Conservation (phyloP, 2,329 filamentous ascomycete species). For the Ophioceras dolichostomum region DNA sequence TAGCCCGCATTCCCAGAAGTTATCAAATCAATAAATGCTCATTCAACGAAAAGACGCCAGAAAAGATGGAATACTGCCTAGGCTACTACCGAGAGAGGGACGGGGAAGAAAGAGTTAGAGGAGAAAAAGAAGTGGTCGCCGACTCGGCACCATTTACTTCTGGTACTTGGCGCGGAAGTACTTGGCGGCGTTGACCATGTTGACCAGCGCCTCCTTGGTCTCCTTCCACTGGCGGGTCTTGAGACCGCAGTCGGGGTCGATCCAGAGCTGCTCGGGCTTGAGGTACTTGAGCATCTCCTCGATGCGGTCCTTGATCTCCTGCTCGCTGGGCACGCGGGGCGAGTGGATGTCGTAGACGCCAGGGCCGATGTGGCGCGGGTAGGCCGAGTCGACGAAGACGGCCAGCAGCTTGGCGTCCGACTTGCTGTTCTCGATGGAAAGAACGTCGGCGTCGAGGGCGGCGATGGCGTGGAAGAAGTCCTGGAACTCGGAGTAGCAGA, state of each 20-base stretch:
- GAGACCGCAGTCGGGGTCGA: slow-evolving; percentile 97
- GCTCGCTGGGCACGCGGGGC: slow-evolving; percentile 88
- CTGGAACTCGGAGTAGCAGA: slow-evolving; percentile 99
- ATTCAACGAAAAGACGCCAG: background rate
- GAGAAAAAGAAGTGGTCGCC: slow-evolving; percentile 2
- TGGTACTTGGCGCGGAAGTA: slow-evolving; percentile 84
- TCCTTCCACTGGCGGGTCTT: slow-evolving; percentile 99
- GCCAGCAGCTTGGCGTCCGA: slow-evolving; percentile 97
- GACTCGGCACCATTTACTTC: too few relatives aligned
- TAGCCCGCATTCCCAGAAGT: slow-evolving; percentile 14
- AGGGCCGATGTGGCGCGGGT: slow-evolving; percentile 95
- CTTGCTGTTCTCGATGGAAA: slow-evolving; percentile 99
- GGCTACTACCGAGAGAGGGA: too few relatives aligned
- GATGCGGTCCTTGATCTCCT: slow-evolving; percentile 97
- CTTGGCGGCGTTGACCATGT: slow-evolving; percentile 99
- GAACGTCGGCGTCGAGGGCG: slow-evolving; percentile 92
- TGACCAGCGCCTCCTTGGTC: slow-evolving; percentile 89
- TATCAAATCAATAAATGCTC: slow-evolving; percentile 3
- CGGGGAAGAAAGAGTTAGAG: too few relatives aligned
- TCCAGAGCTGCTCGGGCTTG: slow-evolving; percentile 97
- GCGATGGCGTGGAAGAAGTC: slow-evolving; percentile 99
- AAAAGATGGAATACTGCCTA: slow-evolving; percentile 1
- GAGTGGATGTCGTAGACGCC: slow-evolving; percentile 99
- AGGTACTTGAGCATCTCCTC: slow-evolving; percentile 97
- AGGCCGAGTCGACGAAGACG: slow-evolving; percentile 95